phyloP scores from a whole-genome alignment of 2,329 filamentous ascomycete species.

The Penicillium sp. region DNA sequence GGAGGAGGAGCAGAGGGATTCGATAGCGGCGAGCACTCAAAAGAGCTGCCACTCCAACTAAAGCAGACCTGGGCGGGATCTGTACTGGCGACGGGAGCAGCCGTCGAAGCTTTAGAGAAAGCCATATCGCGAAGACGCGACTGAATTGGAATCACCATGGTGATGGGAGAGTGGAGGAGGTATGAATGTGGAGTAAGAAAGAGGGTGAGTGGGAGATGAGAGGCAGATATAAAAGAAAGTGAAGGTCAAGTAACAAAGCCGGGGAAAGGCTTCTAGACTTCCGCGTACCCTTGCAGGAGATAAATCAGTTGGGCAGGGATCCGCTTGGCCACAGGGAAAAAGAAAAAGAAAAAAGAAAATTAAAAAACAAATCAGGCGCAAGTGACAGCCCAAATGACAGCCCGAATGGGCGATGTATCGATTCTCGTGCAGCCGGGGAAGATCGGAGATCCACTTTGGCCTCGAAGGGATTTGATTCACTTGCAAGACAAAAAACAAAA shows the following conservation, averaged over 20 bases:
- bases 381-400: background rate
- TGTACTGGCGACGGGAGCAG: constrained; percentile 20
- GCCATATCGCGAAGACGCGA: constrained; percentile 20
- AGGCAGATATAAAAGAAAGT: background rate
- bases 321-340: background rate
- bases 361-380: background rate
- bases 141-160: constrained; percentile 22
- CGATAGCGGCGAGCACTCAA: constrained; percentile 26
- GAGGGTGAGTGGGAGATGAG: constrained; percentile 1
- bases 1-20: constrained; percentile 37
- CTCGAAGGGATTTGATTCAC: no score
- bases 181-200: constrained; percentile 2
- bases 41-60: constrained; percentile 21
- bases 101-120: constrained; percentile 14
- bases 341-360: constrained; percentile 4
- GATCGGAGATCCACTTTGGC: no score
- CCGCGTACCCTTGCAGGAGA: constrained; percentile 25
- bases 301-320: constrained; percentile 6
- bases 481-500: no score
- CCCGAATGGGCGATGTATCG: background rate
- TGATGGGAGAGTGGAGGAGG: constrained; percentile 3
- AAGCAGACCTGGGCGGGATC: constrained; percentile 21
- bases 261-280: constrained; percentile 26
- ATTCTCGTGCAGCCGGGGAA: background rate
- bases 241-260: constrained; percentile 14